Evolutionary conservation across 305 asterid genomes (phyloP).

Genomic region (Rubia tinctorum): DNA sequence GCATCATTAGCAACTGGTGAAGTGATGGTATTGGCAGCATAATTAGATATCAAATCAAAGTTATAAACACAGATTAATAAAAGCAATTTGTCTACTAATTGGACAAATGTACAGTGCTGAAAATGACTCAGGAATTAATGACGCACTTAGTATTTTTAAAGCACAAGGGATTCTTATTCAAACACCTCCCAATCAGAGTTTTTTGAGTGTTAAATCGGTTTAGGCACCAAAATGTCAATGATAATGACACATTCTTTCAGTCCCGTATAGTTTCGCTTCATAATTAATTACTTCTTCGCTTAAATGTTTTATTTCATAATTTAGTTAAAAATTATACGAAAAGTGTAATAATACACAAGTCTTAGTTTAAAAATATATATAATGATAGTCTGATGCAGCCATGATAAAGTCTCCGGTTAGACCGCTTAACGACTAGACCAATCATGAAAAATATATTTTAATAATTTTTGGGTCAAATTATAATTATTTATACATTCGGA

Average conservation of each 20-base stretch:
- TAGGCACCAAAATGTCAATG: slow-evolving; percentile 13
- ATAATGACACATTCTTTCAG: slow-evolving; percentile 4
- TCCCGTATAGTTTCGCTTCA: not conserved
- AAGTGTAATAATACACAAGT: no score
- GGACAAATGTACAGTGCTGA: slow-evolving; percentile 18
- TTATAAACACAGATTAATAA: slow-evolving; percentile 12
- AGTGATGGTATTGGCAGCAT: slow-evolving; percentile 17
- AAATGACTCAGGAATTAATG: slow-evolving; percentile 18
- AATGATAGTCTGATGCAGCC: no score
- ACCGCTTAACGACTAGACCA: no score
- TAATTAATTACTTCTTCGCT: not conserved
- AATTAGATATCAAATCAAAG: slow-evolving; percentile 20
- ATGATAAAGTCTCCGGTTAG: no score
- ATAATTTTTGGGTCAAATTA: no score
- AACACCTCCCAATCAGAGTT: not conserved
- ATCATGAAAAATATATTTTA: no score
- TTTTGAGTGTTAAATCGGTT: slow-evolving; percentile 8
- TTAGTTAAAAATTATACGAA: not conserved
- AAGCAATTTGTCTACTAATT: slow-evolving; percentile 4
- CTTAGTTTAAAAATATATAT: no score
- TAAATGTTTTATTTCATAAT: not conserved
- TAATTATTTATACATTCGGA: no score
- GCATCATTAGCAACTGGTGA: slow-evolving; percentile 23
- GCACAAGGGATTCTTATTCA: not conserved
- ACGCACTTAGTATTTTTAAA: not conserved